A percentile compares a stretch with the other conserved stretches of the same genome.
Conservation (phyloP, 2,329 filamentous ascomycete species). For the Calonectria montana region DNA sequence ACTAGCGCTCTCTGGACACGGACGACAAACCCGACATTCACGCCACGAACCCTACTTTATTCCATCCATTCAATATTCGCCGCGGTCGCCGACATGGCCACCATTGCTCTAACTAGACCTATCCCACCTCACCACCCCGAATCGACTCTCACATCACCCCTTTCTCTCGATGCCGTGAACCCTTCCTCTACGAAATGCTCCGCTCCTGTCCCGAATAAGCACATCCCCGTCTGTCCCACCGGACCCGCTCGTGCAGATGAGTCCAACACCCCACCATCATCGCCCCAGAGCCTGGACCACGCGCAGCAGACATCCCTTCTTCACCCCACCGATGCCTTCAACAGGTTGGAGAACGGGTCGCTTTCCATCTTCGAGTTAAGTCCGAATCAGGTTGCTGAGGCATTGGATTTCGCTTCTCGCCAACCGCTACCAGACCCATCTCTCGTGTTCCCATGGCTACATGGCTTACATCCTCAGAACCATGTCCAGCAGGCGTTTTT, state of each 20-base stretch:
- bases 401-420: constrained; percentile 79
- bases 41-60: not conserved
- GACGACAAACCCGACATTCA: not conserved
- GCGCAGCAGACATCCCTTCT: constrained; percentile 75
- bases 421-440: constrained; percentile 87
- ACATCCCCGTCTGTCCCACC: constrained; percentile 88
- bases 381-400: constrained; percentile 74
- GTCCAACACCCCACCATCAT: constrained; percentile 72
- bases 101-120: constrained; percentile 64
- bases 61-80: constrained; percentile 14
- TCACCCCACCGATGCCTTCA: constrained; percentile 76
- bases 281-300: constrained; percentile 68
- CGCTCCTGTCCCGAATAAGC: constrained; percentile 82
- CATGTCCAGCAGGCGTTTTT: constrained; percentile 93
- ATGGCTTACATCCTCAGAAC: constrained; percentile 91
- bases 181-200: constrained; percentile 42
- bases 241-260: constrained; percentile 70
- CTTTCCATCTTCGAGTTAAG: constrained; percentile 79
- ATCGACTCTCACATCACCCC: constrained; percentile 56
- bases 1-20: not conserved
- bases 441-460: constrained; percentile 95
- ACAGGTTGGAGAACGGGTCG: constrained; percentile 60
- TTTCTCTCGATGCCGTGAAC: constrained; percentile 50
- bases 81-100: constrained; percentile 58
- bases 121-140: constrained; percentile 58